Conservation (phyloP, 768 basidiomycete species). For the Termitomyces sp. region DNA sequence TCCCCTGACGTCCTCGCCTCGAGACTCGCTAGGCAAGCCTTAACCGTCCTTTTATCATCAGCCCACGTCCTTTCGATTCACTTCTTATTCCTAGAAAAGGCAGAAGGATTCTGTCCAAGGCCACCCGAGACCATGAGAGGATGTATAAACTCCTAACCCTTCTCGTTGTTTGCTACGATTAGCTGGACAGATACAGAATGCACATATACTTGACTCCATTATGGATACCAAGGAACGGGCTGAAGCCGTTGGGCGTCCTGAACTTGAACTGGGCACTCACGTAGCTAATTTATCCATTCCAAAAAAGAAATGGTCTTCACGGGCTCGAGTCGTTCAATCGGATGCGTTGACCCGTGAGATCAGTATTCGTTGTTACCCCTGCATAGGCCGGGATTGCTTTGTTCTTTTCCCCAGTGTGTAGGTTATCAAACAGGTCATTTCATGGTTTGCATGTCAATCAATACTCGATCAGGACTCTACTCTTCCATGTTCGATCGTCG, state of each 20-base stretch:
- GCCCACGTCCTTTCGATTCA: no score
- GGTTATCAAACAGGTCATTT: constrained; percentile 81
- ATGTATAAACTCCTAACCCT: constrained; percentile 87
- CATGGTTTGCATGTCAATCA: no score
- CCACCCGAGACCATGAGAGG: constrained; percentile 76
- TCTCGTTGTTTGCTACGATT: constrained; percentile 89
- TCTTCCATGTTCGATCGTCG: no score
- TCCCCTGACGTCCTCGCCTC: no score
- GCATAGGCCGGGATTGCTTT: constrained; percentile 85
- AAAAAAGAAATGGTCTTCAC: no score
- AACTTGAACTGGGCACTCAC: no score
- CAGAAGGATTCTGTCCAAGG: constrained; percentile 85
- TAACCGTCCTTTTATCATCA: no score
- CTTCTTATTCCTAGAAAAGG: constrained; percentile 52
- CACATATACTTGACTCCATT: constrained; percentile 56
- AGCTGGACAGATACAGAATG: constrained; percentile 82
- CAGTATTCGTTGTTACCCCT: background rate
- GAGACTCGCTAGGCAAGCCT: no score
- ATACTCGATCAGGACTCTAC: no score
- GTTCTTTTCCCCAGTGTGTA: constrained; percentile 91
- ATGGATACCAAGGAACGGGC: constrained; percentile 56
- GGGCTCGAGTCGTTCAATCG: constrained; percentile 72
- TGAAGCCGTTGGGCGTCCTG: constrained; percentile 76
- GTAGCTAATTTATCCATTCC: constrained; percentile 84
- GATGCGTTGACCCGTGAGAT: constrained; percentile 38